Conservation (phyloP, 192 early-diverging fungal species). For the Mortierella alpina region DNA sequence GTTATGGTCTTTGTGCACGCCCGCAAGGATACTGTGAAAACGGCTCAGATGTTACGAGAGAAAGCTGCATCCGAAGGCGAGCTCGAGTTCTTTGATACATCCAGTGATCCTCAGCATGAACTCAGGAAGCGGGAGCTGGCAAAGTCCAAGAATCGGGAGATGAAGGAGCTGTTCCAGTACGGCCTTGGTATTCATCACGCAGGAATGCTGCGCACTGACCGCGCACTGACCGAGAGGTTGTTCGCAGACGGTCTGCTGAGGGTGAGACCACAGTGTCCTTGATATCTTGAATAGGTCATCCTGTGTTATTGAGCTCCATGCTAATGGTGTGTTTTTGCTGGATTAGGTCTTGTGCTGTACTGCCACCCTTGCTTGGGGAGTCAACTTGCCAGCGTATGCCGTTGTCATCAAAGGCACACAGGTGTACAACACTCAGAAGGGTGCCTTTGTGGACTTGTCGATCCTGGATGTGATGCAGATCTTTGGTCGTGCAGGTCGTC, state of each 20-base stretch:
- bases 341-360: conserved; percentile 92
- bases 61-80: conserved; percentile 74
- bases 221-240: conserved; percentile 86
- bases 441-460: conserved; percentile 93
- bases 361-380: conserved; percentile 98
- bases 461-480: conserved; percentile 99
- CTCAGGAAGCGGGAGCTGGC: conserved; percentile 70
- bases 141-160: conserved; percentile 83
- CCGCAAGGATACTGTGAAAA: conserved; percentile 97
- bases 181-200: conserved; percentile 98
- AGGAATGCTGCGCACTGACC: conserved; percentile 92
- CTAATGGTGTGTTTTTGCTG: neutral
- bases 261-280: conserved; percentile 32
- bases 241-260: conserved; percentile 88
- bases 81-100: conserved; percentile 70
- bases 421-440: conserved; percentile 94
- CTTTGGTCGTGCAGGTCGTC: conserved; percentile 97
- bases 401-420: conserved; percentile 99
- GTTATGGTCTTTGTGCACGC: conserved; percentile 99
- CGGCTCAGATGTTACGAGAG: conserved; percentile 83
- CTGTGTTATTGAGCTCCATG: neutral
- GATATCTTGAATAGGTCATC: neutral
- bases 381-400: conserved; percentile 98
- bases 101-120: conserved; percentile 61
- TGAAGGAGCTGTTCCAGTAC: conserved; percentile 84